These are phyloP conservation scores for Aspergillus sp. DNA, from an alignment of 2,329 filamentous ascomycete genomes.

Conservation along the genomic window DNA sequence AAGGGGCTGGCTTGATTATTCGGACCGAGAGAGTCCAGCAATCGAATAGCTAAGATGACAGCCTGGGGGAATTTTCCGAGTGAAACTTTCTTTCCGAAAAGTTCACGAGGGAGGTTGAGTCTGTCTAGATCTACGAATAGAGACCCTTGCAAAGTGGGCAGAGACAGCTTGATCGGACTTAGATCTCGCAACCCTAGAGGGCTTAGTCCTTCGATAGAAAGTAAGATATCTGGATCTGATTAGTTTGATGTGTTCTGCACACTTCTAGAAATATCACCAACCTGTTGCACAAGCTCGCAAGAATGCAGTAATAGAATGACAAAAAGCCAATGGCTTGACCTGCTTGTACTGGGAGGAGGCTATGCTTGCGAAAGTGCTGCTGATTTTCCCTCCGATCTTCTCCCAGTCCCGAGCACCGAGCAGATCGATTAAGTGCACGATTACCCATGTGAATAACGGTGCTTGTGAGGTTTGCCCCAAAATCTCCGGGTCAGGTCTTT, in stretches of 20 bases:
- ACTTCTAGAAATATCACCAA: constrained; percentile 19
- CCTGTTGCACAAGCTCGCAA: constrained; percentile 32
- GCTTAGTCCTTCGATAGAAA: constrained; percentile 34
- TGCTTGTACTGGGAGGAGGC: constrained; percentile 27
- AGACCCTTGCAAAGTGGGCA: constrained; percentile 21
- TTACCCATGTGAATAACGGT: constrained; percentile 51
- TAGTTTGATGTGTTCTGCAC: constrained; percentile 6
- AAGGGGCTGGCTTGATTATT: constrained; percentile 1
- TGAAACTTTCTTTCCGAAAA: constrained; percentile 18
- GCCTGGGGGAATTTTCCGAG: constrained; percentile 25
- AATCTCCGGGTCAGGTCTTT: constrained; percentile 59
- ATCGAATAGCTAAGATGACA: constrained; percentile 17
- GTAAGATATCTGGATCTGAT: constrained; percentile 40
- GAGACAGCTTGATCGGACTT: constrained; percentile 9
- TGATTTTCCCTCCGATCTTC: constrained; percentile 36
- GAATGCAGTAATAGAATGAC: constrained; percentile 25
- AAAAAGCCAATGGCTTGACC: constrained; percentile 23
- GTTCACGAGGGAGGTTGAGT: constrained; percentile 24
- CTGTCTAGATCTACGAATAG: constrained; percentile 26
- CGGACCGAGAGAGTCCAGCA: constrained; percentile 27
- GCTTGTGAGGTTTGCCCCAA: constrained; percentile 43
- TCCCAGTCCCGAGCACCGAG: constrained; percentile 38
- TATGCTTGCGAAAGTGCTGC: constrained; percentile 28
- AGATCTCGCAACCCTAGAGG: constrained; percentile 4
- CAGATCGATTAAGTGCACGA: constrained; percentile 49